phyloP scores from a whole-genome alignment of 1,284 basidiomycete species.

The Ceratobasidium sp. region DNA sequence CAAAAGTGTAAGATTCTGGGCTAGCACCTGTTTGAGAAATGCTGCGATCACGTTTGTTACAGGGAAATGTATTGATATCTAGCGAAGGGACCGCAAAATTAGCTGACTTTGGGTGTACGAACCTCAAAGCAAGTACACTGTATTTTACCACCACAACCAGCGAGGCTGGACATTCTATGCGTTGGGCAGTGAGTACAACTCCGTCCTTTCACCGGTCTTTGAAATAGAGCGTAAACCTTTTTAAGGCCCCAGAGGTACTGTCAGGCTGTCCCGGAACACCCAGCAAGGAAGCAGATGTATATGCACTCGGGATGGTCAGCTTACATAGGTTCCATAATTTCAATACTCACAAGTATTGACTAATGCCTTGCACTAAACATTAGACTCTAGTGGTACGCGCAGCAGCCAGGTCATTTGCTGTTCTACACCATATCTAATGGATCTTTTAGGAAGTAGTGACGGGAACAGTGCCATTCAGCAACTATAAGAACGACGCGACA shows the following conservation, averaged over 20 bases:
- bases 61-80: no score
- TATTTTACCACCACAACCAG: background rate
- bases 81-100: no score
- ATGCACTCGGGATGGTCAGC: slow-evolving; percentile 13
- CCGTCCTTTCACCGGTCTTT: background rate
- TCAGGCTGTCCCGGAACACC: no score
- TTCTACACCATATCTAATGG: background rate
- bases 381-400: background rate
- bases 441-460: slow-evolving; percentile 3
- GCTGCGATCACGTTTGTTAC: no score
- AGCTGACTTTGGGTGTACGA: background rate
- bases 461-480: background rate
- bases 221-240: no score
- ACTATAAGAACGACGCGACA: background rate
- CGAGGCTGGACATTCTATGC: background rate
- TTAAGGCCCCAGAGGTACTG: no score
- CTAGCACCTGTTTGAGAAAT: background rate
- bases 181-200: no score
- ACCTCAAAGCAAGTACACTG: background rate
- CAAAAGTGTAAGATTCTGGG: background rate
- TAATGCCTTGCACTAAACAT: no score
- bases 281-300: slow-evolving; percentile 19
- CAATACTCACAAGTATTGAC: no score
- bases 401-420: no score
- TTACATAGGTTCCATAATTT: background rate